Conservation (phyloP, 495 filamentous ascomycete species). For the Lophiostoma macrostomum region DNA sequence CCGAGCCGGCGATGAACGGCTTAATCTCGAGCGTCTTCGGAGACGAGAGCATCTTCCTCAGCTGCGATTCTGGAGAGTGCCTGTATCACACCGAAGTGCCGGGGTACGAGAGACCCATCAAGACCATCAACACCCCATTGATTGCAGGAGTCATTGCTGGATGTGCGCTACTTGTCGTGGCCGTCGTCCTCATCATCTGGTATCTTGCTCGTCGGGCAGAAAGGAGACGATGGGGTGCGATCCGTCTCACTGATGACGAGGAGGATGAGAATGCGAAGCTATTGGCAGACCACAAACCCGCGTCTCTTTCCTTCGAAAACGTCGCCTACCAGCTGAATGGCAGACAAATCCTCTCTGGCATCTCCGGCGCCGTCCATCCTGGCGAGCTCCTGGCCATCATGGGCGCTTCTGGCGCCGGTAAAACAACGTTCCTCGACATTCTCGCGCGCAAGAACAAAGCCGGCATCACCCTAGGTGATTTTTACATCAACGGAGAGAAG, state of each 20-base stretch:
- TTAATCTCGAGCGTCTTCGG: constrained; percentile 86
- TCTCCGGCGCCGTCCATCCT: constrained; percentile 80
- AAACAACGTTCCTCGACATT: constrained; percentile 96
- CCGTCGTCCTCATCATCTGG: constrained; percentile 79
- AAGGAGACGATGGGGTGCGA: constrained; percentile 64
- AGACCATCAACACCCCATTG: constrained; percentile 94
- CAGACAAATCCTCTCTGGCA: constrained; percentile 75
- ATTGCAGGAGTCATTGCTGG: constrained; percentile 93
- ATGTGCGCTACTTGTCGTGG: constrained; percentile 80
- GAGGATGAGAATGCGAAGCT: constrained; percentile 86
- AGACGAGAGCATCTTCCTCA: constrained; percentile 78
- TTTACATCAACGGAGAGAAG: constrained; percentile 92
- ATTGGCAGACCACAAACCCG: constrained; percentile 85
- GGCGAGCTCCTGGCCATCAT: constrained; percentile 96
- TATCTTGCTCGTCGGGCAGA: constrained; percentile 72
- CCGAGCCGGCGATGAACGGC: constrained; percentile 85
- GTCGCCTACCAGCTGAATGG: constrained; percentile 84
- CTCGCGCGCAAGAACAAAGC: constrained; percentile 97
- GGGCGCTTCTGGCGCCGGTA: constrained; percentile 95
- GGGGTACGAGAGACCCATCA: constrained; percentile 82
- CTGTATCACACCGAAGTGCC: constrained; percentile 87
- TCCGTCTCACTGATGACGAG: constrained; percentile 77
- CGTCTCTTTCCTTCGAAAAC: constrained; percentile 82
- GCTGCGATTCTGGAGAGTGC: constrained; percentile 86
- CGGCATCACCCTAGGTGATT: constrained; percentile 72